These are phyloP conservation scores for Hygrophila difformis DNA, from an alignment of 257 asterid genomes.

Conservation along the genomic window DNA sequence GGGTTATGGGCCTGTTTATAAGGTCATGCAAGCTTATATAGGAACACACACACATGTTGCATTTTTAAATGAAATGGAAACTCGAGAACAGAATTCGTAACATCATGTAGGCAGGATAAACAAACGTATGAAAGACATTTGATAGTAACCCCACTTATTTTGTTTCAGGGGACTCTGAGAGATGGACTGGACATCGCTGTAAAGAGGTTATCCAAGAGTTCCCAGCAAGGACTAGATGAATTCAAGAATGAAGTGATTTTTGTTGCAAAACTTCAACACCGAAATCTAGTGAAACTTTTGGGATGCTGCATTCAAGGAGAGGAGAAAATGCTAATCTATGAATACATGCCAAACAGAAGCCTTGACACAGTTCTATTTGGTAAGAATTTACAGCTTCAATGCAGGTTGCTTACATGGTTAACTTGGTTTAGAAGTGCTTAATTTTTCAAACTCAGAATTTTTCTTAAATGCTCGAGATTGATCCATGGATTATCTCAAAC, in stretches of 20 bases:
- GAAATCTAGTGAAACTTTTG: too few relatives aligned
- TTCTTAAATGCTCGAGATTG: too few relatives aligned
- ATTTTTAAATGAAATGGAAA: too few relatives aligned
- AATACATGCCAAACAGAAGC: too few relatives aligned
- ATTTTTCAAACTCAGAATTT: too few relatives aligned
- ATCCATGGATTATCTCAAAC: too few relatives aligned
- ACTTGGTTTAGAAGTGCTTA: background rate
- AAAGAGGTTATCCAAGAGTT: slow-evolving; percentile 23
- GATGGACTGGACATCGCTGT: slow-evolving; percentile 29
- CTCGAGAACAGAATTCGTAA: background rate
- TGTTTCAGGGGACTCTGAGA: slow-evolving; percentile 15
- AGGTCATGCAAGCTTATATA: slow-evolving; percentile 5
- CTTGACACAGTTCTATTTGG: slow-evolving; percentile 22
- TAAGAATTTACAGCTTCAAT: background rate
- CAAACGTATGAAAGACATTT: too few relatives aligned
- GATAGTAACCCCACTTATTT: too few relatives aligned
- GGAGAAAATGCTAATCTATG: slow-evolving; percentile 23
- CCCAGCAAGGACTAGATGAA: slow-evolving; percentile 31
- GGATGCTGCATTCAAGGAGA: slow-evolving; percentile 27
- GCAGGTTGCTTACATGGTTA: background rate
- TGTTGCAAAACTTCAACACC: slow-evolving; percentile 34
- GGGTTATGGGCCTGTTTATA: slow-evolving; percentile 26
- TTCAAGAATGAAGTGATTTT: slow-evolving; percentile 32
- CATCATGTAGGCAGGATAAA: background rate
- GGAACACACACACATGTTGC: background rate